phyloP scores from a whole-genome alignment of 805 yeast genomes.

The Myxozyma kluyveri region DNA sequence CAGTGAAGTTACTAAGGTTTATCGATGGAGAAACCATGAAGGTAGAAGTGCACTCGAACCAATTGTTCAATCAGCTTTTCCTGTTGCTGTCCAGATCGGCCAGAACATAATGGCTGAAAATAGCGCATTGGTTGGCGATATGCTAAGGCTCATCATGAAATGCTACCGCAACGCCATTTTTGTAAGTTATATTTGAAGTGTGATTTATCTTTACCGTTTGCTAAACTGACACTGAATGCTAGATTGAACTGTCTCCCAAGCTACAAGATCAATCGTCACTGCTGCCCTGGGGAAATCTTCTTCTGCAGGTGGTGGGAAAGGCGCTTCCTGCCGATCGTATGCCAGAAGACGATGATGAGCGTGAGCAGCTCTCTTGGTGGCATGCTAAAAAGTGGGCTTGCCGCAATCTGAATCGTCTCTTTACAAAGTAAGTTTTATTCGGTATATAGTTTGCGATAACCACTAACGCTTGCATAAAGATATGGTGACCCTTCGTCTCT shows the following conservation, averaged over 20 bases:
- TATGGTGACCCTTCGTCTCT: conserved; percentile 26
- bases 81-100: conserved; percentile 65
- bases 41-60: conserved; percentile 53
- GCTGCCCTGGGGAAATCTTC: conserved; percentile 72
- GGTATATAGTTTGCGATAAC: neutral
- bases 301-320: conserved; percentile 62
- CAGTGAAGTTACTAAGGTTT: conserved; percentile 65
- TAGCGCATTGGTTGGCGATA: conserved; percentile 57
- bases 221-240: neutral
- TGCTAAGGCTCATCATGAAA: conserved; percentile 71
- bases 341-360: conserved; percentile 52
- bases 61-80: conserved; percentile 58
- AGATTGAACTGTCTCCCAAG: conserved; percentile 65
- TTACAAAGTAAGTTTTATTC: conserved; percentile 58
- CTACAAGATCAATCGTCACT: conserved; percentile 54
- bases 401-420: conserved; percentile 69
- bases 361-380: conserved; percentile 57
- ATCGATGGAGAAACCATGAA: conserved; percentile 66
- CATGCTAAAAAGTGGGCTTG: conserved; percentile 87
- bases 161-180: conserved; percentile 69
- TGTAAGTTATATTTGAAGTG: conserved; percentile 17
- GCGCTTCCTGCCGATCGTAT: conserved; percentile 54
- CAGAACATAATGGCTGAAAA: conserved; percentile 48
- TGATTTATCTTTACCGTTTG: neutral
- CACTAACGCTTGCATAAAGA: neutral